These are phyloP conservation scores for Auriscalpium microsporum DNA, from an alignment of 768 basidiomycete genomes.

Conservation along the genomic window DNA sequence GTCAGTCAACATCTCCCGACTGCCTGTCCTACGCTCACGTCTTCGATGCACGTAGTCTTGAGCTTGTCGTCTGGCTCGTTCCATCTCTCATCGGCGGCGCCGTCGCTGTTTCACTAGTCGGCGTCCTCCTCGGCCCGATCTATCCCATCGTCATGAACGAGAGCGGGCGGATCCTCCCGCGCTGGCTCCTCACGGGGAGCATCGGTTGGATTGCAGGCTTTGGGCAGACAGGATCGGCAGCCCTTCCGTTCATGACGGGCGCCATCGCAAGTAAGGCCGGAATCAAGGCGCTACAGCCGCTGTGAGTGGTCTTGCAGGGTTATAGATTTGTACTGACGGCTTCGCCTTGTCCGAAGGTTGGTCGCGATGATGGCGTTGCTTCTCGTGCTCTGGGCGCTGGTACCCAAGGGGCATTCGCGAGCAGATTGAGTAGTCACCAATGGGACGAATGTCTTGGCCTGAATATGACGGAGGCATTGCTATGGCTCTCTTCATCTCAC, in stretches of 20 bases:
- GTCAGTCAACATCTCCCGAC: conserved; percentile 7
- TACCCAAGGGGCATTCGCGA: conserved; percentile 22
- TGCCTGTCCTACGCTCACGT: background rate
- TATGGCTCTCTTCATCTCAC: too few relatives aligned
- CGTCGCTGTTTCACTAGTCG: conserved; percentile 43
- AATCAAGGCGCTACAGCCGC: conserved; percentile 35
- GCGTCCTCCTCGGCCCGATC: conserved; percentile 40
- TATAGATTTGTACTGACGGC: background rate
- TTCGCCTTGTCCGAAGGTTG: conserved; percentile 10
- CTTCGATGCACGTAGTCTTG: conserved; percentile 29
- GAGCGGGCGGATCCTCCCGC: conserved; percentile 32
- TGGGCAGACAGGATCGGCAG: conserved; percentile 40
- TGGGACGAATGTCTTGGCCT: background rate
- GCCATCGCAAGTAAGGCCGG: conserved; percentile 32
- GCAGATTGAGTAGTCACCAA: background rate
- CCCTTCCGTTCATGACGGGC: conserved; percentile 43
- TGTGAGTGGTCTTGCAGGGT: conserved; percentile 26
- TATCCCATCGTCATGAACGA: conserved; percentile 35
- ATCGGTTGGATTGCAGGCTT: conserved; percentile 45
- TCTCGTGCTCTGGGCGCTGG: conserved; percentile 33
- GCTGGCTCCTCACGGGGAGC: conserved; percentile 28
- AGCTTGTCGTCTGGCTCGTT: conserved; percentile 48
- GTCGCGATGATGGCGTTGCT: conserved; percentile 35
- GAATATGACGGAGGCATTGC: too few relatives aligned
- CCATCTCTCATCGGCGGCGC: conserved; percentile 44